phyloP scores from a whole-genome alignment of 768 basidiomycete genomes.

The Tulasnella sp. region DNA sequence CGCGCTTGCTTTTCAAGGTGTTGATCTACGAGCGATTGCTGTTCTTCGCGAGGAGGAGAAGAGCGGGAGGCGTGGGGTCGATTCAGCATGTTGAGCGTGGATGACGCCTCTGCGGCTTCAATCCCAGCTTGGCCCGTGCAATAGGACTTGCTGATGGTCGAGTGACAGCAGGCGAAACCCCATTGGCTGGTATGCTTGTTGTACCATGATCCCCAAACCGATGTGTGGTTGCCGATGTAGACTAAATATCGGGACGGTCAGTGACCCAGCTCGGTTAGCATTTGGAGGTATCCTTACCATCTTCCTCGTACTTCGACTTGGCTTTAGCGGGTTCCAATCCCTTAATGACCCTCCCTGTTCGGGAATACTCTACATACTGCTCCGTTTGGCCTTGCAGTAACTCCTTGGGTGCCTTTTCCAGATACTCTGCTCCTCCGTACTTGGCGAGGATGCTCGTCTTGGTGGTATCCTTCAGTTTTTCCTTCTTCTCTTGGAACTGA shows the following conservation, averaged over 20 bases:
- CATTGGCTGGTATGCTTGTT: constrained; percentile 55
- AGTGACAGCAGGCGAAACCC: constrained; percentile 96
- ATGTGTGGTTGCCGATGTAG: constrained; percentile 82
- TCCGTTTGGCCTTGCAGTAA: constrained; percentile 93
- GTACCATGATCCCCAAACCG: constrained; percentile 98
- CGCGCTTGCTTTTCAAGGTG: neutral
- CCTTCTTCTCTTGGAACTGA: constrained; percentile 88
- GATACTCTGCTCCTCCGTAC: constrained; percentile 90
- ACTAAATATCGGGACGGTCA: constrained; percentile 35
- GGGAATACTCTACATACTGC: constrained; percentile 93
- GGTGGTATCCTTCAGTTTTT: constrained; percentile 73
- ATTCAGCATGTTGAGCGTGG: neutral
- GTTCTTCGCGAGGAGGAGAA: neutral
- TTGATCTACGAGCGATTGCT: neutral
- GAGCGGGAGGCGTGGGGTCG: neutral
- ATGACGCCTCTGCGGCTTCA: constrained; percentile 33
- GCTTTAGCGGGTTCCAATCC: constrained; percentile 82
- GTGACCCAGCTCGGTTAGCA: constrained; percentile 1
- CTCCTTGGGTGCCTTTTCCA: constrained; percentile 83
- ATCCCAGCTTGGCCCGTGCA: constrained; percentile 84
- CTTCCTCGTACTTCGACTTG: constrained; percentile 90
- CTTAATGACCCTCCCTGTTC: constrained; percentile 81
- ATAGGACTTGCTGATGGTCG: constrained; percentile 72
- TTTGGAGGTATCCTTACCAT: constrained; percentile 47
- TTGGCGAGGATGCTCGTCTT: constrained; percentile 83